Evolutionary conservation across 1,284 basidiomycete genomes (phyloP), one percentile per base, ranked within the genome.

Genomic region (Moniliophthora roreri): DNA sequence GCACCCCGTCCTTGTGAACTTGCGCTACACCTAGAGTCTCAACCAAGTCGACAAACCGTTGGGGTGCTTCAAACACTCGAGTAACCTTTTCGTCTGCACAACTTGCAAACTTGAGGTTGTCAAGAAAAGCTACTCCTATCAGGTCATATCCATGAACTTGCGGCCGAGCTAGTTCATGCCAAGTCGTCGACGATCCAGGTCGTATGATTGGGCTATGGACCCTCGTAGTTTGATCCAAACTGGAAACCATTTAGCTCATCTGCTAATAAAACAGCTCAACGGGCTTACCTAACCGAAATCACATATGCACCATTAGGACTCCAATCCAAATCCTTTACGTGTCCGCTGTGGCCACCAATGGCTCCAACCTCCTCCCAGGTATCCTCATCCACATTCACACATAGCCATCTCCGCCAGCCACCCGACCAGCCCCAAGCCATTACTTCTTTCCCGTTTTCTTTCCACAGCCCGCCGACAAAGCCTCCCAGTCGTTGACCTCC

Each of bases 71-170:
- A 60, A 98, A 98, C 1, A 96, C 84, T 42, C 95, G 83, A 9
- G 85, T 82, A 13, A 96, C 92, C 69, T 97, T 97, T 70, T 98
- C 95, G 63, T 98, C 95, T 7, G 92, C 91, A 42, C 91, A 85
- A 60, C 91, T 95, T 15, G 87, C 87, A 63, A 96, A 93, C 20
- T 82, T 84, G 40, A 93, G 73, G 0, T 89, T 73, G 54, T 81
- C 78, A 40, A 97, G 78, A 69, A 93, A 94, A 2, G 80, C 82
- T 1, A 82, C 86, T 55, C 87, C 87, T n/a, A 94, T 76, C 41
- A 97, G 75, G 64, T 97, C 93, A 68, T 98, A 97, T 4, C 95
- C 95, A 69, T 98, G 95, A 16, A 96, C 86, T 69, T 98, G 95
- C 21, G 95, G 95, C 15, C 95, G 84, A 24, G 82, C 82, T 26